Evolutionary conservation across 1,139 yeast species (phyloP).

Genomic region (Saccharomyces hybrid): DNA sequence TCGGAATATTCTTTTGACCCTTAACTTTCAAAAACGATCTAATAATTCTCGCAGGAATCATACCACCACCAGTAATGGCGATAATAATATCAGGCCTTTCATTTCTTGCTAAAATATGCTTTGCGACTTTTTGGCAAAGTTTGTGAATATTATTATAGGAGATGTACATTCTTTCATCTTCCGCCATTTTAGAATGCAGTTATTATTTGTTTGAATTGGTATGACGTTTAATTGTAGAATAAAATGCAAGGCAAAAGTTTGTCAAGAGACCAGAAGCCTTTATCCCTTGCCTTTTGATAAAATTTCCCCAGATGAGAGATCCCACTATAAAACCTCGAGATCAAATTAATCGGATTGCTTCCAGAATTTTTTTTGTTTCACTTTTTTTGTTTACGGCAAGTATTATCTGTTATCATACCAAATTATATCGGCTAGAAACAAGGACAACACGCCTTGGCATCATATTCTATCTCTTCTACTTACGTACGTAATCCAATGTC

Average conservation of each 20-base stretch:
- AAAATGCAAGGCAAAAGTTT: background rate
- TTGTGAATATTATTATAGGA: constrained; percentile 91
- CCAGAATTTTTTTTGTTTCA: too few relatives aligned
- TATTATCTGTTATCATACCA: background rate
- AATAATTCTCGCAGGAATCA: constrained; percentile 91
- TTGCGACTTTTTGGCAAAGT: constrained; percentile 81
- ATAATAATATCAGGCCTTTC: constrained; percentile 77
- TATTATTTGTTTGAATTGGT: background rate
- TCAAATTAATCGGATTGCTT: too few relatives aligned
- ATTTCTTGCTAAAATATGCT: constrained; percentile 51
- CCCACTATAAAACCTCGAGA: too few relatives aligned
- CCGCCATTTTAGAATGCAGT: constrained; percentile 8
- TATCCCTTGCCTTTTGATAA: too few relatives aligned
- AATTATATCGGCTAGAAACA: background rate
- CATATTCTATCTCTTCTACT: background rate
- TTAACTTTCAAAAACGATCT: constrained; percentile 83
- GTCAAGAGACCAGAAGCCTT: background rate
- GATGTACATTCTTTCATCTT: constrained; percentile 56
- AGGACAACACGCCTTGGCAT: background rate
- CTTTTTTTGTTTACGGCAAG: too few relatives aligned
- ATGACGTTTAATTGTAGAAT: too few relatives aligned
- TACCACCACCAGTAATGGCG: constrained; percentile 91
- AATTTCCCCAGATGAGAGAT: too few relatives aligned
- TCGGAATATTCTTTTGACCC: constrained; percentile 82
- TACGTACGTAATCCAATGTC: background rate